Evolutionary conservation across 164 flowering plant species (phyloP), one percentile per base, ranked within the genome.

Genomic region (Taxillus chinensis): DNA sequence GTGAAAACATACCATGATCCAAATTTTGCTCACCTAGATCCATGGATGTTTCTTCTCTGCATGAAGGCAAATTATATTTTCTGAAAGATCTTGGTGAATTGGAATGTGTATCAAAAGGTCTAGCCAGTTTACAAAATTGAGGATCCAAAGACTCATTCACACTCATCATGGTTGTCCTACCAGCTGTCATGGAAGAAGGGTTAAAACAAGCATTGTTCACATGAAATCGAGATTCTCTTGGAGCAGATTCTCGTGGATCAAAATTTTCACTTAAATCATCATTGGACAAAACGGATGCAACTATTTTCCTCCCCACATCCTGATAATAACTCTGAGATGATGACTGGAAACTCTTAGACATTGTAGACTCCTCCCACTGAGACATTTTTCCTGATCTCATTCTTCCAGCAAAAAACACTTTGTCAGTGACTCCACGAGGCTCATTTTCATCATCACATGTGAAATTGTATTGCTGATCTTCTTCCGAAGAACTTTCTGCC

Each of bases 161-260:
- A 46, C 62, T 51, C 17, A 39, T 27, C 56, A 52, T 41, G 11
- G 43, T 45, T 38, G 45, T 52, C 41, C 63, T 62, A 17, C 12
- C 62, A 59, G 61, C 52, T 38, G 37, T 52, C 48, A 61, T 54
- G 39, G 62, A 41, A 51, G 64, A 61, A 48, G 45, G 53, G 39
- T 59, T 66, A 48, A 45, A 41, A 42, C 56, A 64, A 63, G 17
- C 54, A 59, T 69, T 71, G n/a, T 56, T 42, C 39, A 14, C 59
- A 57, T 45, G 17, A 15, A 57, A 14, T 38, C 61, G 41, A 40
- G 52, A 56, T 14, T 45, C 63, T 55, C 46, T 55, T 4, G 67
- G 52, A 43, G 40, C 59, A 67, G 75, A 65, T 60, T 73, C 76
- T 16, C 50, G 48, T 45, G 53, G 64, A 64, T 67, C 74, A 61